Base-by-base conservation (phyloP, 768 basidiomycete species). In the Steccherinum ochraceum region DNA sequence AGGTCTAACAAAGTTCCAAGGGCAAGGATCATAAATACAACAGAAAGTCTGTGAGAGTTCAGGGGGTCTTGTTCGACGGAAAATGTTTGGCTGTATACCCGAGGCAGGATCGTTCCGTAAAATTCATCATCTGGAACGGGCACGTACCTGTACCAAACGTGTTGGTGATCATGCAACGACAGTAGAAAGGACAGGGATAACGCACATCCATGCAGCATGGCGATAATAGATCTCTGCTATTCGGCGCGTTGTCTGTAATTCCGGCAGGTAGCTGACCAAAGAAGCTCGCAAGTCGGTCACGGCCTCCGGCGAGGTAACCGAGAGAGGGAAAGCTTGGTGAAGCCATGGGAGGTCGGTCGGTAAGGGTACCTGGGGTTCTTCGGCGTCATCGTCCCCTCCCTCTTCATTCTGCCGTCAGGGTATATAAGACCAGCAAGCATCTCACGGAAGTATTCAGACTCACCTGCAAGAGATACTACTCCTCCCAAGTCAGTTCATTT, bases 141-240 rank as follows among this genome's bases (percentile, higher is more conserved):
- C 12, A 73, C 76, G 66, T 86, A 85, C 82, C 83, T 84, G 53
- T 35, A 7, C 30, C 30, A 35, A 35, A 35, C 30, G 7, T 35
- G 42, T 23, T 24, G 24, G 46, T 23, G 19, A 40, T 16, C 35
- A 30, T 56, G 23, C 54, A 45, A 16, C 16, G 16, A 7, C 30
- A 35, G 30, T 16, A 16, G n/a, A n/a, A n/a, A n/a, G 16, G 30
- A 16, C 30, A 16, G 30, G 30, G 16, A 7, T 48, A 27, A 58
- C 83, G 55, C 62, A 83, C 84, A 85, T 82, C 83, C 83, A 86
- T 45, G 80, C 82, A 46, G 80, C 83, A 62, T 85, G 79, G 57
- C 75, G 75, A 64, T 74, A 86, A 64, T 86, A 86, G 27, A 76
- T 70, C 40, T 76, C 69, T 48, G 71, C 69, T 35, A 81, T 66